Evolutionary conservation across 2,329 filamentous ascomycete species (phyloP).

Genomic region (Byssoonygena ceratinophila): DNA sequence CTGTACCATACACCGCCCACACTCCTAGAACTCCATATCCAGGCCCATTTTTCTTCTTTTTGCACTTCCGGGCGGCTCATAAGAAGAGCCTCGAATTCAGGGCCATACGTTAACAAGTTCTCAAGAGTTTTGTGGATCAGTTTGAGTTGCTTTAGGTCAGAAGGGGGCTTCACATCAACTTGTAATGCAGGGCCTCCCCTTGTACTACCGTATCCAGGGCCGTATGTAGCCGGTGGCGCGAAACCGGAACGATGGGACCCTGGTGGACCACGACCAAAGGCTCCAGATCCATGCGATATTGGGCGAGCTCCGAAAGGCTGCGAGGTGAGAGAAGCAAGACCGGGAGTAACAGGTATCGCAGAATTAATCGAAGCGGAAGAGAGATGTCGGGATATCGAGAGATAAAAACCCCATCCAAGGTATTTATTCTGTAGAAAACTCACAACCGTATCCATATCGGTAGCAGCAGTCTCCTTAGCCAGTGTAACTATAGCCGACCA

Average conservation of each 20-base stretch:
- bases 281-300: slow-evolving; percentile 41
- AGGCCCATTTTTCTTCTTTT: slow-evolving; percentile 80
- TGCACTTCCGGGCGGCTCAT: slow-evolving; percentile 82
- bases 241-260: slow-evolving; percentile 52
- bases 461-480: slow-evolving; percentile 66
- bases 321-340: slow-evolving; percentile 41
- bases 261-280: slow-evolving; percentile 28
- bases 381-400: slow-evolving; percentile 69
- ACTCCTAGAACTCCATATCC: slow-evolving; percentile 79
- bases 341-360: slow-evolving; percentile 39
- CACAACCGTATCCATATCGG: slow-evolving; percentile 71
- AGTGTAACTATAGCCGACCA: slow-evolving; percentile 70
- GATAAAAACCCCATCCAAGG: slow-evolving; percentile 70
- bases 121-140: slow-evolving; percentile 86
- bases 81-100: slow-evolving; percentile 80
- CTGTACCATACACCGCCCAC: slow-evolving; percentile 80
- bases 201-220: slow-evolving; percentile 36
- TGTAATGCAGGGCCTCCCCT: slow-evolving; percentile 46
- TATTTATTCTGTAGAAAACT: slow-evolving; percentile 72
- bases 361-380: slow-evolving; percentile 60
- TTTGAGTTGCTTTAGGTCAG: slow-evolving; percentile 65
- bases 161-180: slow-evolving; percentile 63
- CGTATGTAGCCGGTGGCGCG: slow-evolving; percentile 65
- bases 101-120: slow-evolving; percentile 63
- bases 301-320: slow-evolving; percentile 71